A percentile compares a stretch with the other conserved stretches of the same genome.
Evolutionary conservation across 1,284 basidiomycete species (phyloP).

Genomic region (Prillingera fragicola): DNA sequence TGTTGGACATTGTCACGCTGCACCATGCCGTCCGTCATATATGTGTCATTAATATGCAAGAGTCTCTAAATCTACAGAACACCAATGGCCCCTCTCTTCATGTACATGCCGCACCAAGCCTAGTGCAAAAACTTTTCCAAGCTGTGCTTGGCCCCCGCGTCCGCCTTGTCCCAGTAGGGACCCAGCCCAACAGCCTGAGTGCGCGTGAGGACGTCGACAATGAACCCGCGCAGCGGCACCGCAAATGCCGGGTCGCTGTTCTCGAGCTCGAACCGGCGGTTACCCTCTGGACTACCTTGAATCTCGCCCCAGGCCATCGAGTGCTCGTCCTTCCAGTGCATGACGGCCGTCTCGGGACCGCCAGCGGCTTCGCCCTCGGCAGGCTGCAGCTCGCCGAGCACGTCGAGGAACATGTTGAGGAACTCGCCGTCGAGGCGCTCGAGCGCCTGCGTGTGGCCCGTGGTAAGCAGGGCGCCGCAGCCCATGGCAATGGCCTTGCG

Average conservation of each 20-base stretch:
- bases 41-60: neutral
- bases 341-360: slow-evolving; percentile 25
- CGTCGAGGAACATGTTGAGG: slow-evolving; percentile 81
- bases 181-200: slow-evolving; percentile 38
- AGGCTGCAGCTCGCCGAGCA: slow-evolving; percentile 77
- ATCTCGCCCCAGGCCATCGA: slow-evolving; percentile 32
- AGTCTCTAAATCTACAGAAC: neutral
- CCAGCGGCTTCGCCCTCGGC: slow-evolving; percentile 45
- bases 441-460: slow-evolving; percentile 75
- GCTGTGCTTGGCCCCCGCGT: slow-evolving; percentile 37
- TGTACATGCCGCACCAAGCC: slow-evolving; percentile 3
- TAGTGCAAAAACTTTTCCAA: slow-evolving; percentile 38
- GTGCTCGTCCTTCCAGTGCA: slow-evolving; percentile 38
- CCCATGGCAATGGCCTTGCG: slow-evolving; percentile 47
- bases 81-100: neutral
- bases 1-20: slow-evolving; percentile 8
- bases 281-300: slow-evolving; percentile 38
- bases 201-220: slow-evolving; percentile 37
- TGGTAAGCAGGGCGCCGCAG: slow-evolving; percentile 39
- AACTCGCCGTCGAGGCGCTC: slow-evolving; percentile 48
- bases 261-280: slow-evolving; percentile 34
- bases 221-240: slow-evolving; percentile 35
- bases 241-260: slow-evolving; percentile 40
- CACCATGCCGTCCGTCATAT: too few relatives aligned
- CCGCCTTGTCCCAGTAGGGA: slow-evolving; percentile 47